Conservation (phyloP, 129 eudicot species). For the Arctium minus region DNA sequence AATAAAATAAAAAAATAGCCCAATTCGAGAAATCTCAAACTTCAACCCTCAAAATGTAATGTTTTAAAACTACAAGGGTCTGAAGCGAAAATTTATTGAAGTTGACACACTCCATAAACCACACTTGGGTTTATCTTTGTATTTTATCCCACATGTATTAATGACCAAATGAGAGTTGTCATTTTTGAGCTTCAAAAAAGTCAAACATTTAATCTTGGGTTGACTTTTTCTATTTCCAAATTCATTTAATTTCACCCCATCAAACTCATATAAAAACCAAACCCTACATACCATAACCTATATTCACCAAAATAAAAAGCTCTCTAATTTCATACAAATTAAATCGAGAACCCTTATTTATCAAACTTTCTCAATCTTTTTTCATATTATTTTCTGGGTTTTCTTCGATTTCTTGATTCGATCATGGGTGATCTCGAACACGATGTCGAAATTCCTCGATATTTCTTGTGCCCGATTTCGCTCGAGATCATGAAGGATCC, state of each 20-base stretch:
- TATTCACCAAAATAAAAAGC: neutral
- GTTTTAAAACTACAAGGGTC: neutral
- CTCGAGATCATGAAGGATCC: slow-evolving; percentile 79
- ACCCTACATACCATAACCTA: neutral
- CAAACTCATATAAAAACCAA: neutral
- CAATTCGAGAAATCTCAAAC: neutral
- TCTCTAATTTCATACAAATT: neutral
- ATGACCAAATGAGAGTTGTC: neutral
- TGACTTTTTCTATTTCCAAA: neutral
- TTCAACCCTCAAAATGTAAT: neutral
- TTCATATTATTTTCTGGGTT: neutral
- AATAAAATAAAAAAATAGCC: neutral
- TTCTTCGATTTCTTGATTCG: neutral
- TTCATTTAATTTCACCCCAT: neutral
- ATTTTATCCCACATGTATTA: neutral
- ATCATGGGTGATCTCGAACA: slow-evolving; percentile 8
- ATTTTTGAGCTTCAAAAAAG: neutral
- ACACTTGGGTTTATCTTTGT: neutral
- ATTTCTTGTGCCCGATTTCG: slow-evolving; percentile 61
- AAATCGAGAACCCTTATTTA: neutral
- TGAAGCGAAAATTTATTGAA: neutral
- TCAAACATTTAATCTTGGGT: neutral
- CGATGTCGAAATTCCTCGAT: slow-evolving; percentile 53
- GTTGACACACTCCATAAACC: neutral
- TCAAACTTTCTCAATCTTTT: neutral